phyloP scores from a whole-genome alignment of 2,329 filamentous ascomycete genomes.

The Penicillium fuscoglaucum region DNA sequence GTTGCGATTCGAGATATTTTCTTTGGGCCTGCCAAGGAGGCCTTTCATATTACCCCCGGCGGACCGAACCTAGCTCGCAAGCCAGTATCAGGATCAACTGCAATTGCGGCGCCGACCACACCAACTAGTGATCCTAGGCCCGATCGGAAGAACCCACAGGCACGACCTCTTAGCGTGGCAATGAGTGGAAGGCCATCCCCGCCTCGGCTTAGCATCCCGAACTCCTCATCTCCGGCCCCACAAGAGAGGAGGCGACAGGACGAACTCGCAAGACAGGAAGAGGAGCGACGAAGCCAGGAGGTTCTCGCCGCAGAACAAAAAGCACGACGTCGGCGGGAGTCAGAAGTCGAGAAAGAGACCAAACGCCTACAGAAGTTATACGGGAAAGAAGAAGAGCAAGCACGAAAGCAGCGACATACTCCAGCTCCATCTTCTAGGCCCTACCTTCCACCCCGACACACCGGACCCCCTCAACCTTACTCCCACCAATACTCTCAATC shows the following conservation, averaged over 20 bases:
- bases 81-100: not conserved
- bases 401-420: conserved; percentile 23
- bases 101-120: not conserved
- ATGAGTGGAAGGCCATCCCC: conserved; percentile 15
- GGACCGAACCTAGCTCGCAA: conserved; percentile 7
- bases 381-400: conserved; percentile 46
- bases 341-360: conserved; percentile 72
- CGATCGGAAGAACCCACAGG: conserved; percentile 1
- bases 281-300: conserved; percentile 53
- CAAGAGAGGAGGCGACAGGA: conserved; percentile 34
- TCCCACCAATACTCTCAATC: conserved; percentile 21
- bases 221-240: conserved; percentile 14
- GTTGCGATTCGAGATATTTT: conserved; percentile 63
- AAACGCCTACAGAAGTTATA: conserved; percentile 65
- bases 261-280: conserved; percentile 49
- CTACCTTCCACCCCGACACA: conserved; percentile 23
- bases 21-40: conserved; percentile 65
- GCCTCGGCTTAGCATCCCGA: conserved; percentile 14
- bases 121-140: not conserved
- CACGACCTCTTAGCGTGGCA: conserved; percentile 11
- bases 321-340: conserved; percentile 44
- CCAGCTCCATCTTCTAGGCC: conserved; percentile 14
- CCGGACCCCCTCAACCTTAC: conserved; percentile 17
- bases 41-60: conserved; percentile 66
- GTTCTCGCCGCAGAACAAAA: conserved; percentile 52